A percentile compares a stretch with the other conserved stretches of the same genome.
Conservation (phyloP, 495 filamentous ascomycete genomes). For the Bacidia gigantensis region DNA sequence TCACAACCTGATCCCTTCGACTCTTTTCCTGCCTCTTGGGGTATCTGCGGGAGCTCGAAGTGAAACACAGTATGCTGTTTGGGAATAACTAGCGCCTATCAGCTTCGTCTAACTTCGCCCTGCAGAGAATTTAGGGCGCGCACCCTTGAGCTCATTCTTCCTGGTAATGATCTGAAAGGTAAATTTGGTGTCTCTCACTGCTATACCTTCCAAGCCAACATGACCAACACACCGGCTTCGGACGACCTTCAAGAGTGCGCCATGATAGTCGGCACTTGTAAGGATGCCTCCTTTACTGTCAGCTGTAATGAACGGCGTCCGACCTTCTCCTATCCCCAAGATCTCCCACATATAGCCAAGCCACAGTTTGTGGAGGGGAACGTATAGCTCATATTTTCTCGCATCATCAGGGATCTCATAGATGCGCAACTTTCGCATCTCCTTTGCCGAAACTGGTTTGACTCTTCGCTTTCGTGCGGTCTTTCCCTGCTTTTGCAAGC, state of each 20-base stretch:
- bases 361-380: slow-evolving; percentile 68
- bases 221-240: slow-evolving; percentile 63
- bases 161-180: slow-evolving; percentile 70
- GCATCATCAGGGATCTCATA: slow-evolving; percentile 57
- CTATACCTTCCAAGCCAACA: slow-evolving; percentile 74
- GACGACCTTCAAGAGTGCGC: slow-evolving; percentile 72
- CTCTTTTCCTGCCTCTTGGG: slow-evolving; percentile 11
- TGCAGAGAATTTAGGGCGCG: slow-evolving; percentile 17
- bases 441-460: slow-evolving; percentile 61
- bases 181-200: slow-evolving; percentile 76
- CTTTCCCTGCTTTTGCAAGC: slow-evolving; percentile 41
- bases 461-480: slow-evolving; percentile 50
- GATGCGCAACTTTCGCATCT: slow-evolving; percentile 59
- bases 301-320: slow-evolving; percentile 33
- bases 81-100: slow-evolving; percentile 42
- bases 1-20: slow-evolving; percentile 17
- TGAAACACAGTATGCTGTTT: slow-evolving; percentile 84
- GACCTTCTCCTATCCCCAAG: slow-evolving; percentile 36
- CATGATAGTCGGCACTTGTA: slow-evolving; percentile 78
- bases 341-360: slow-evolving; percentile 67
- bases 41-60: slow-evolving; percentile 48
- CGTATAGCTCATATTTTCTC: slow-evolving; percentile 63
- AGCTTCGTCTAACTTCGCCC: neutral
- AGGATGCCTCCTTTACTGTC: slow-evolving; percentile 50
- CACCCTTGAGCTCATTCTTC: slow-evolving; percentile 46